These are phyloP conservation scores for Xylariaceae sp. DNA, from an alignment of 2,329 filamentous ascomycete species.

Conservation along the genomic window DNA sequence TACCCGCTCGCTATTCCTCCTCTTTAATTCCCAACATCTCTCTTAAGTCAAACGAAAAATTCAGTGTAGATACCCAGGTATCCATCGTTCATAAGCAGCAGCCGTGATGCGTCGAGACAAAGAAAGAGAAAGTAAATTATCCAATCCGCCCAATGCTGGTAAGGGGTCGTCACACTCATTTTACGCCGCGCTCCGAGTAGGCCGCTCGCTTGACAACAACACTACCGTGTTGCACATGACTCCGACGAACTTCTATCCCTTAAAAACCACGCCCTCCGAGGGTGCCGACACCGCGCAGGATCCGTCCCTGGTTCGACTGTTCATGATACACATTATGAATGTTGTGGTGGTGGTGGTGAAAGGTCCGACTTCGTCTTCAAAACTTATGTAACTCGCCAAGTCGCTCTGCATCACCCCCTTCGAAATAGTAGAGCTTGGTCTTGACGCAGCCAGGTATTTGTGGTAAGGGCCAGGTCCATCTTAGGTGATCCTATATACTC, in stretches of 20 bases:
- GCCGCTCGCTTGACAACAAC: constrained; percentile 3
- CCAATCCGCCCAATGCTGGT: constrained; percentile 23
- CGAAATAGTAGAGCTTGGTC: constrained; percentile 9
- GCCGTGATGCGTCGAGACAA: constrained; percentile 22
- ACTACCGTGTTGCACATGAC: constrained; percentile 11
- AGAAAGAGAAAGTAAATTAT: constrained; percentile 18
- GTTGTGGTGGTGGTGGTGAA: constrained; percentile 3
- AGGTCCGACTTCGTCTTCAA: constrained; percentile 9
- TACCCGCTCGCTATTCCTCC: constrained; percentile 10
- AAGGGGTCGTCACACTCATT: constrained; percentile 10
- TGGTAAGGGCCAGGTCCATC: constrained; percentile 9
- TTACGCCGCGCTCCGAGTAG: neutral
- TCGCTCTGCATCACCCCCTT: constrained; percentile 20
- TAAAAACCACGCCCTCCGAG: constrained; percentile 1
- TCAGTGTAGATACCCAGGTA: constrained; percentile 27
- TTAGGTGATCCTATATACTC: constrained; percentile 31
- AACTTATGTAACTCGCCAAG: constrained; percentile 12
- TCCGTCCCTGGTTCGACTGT: constrained; percentile 18
- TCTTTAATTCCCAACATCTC: constrained; percentile 15
- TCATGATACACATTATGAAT: constrained; percentile 20
- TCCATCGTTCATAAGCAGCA: constrained; percentile 27
- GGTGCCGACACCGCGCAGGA: constrained; percentile 7
- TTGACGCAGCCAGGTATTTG: constrained; percentile 8
- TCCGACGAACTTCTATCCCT: constrained; percentile 12
- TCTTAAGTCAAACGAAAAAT: constrained; percentile 19